Percentiles rank a stretch among this genome's conserved stretches.
phyloP scores from a whole-genome alignment of 768 basidiomycete species.

The Polyporus arcularius region DNA sequence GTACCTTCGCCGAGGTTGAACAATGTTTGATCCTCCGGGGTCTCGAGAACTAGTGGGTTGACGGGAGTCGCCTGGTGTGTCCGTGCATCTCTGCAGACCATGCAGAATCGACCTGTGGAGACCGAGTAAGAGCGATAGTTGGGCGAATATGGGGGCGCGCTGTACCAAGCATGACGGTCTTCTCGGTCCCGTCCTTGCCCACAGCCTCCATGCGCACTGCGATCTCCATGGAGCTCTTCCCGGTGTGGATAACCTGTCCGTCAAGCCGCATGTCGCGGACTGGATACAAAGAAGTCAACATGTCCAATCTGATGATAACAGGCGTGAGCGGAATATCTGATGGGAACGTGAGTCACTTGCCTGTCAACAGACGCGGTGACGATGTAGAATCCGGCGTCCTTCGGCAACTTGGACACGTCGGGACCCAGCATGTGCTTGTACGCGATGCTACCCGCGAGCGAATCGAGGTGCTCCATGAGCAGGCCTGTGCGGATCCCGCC shows the following conservation, averaged over 20 bases:
- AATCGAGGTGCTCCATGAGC: slow-evolving; percentile 81
- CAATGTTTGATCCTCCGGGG: slow-evolving; percentile 63
- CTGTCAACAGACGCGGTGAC: slow-evolving; percentile 85
- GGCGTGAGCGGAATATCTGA: neutral
- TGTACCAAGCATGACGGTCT: slow-evolving; percentile 65
- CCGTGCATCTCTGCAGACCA: slow-evolving; percentile 77
- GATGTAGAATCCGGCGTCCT: slow-evolving; percentile 73
- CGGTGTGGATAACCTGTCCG: slow-evolving; percentile 81
- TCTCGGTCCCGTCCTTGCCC: slow-evolving; percentile 45
- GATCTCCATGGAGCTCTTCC: slow-evolving; percentile 80
- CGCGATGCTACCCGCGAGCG: slow-evolving; percentile 80
- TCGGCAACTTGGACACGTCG: slow-evolving; percentile 51
- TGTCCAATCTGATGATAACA: slow-evolving; percentile 54
- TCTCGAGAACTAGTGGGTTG: slow-evolving; percentile 59
- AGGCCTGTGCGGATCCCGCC: slow-evolving; percentile 74
- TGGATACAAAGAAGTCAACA: slow-evolving; percentile 60
- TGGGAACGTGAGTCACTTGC: slow-evolving; percentile 31
- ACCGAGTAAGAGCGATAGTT: neutral
- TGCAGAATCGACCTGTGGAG: slow-evolving; percentile 78
- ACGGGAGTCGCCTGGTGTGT: slow-evolving; percentile 67
- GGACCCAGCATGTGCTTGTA: slow-evolving; percentile 83
- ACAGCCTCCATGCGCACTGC: slow-evolving; percentile 81
- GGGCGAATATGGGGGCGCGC: no score
- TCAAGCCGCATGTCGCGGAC: slow-evolving; percentile 70
- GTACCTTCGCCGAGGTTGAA: slow-evolving; percentile 69